These are phyloP conservation scores for Termitomyces sp. DNA, from an alignment of 1,284 basidiomycete genomes.

Conservation along the genomic window DNA sequence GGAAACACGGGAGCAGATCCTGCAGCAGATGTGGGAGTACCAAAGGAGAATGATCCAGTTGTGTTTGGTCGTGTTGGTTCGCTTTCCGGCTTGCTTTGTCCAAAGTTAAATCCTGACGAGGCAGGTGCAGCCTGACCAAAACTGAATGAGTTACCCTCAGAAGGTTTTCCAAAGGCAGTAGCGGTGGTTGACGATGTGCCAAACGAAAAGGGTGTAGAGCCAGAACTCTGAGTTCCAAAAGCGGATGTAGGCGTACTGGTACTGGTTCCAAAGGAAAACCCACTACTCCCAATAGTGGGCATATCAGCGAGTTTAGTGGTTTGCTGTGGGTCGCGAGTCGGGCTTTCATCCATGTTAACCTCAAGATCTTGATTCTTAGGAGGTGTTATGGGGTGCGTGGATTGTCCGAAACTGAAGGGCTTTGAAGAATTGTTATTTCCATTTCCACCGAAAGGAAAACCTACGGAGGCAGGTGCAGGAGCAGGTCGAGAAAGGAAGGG, in stretches of 20 bases:
- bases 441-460: conserved; percentile 28
- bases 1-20: conserved; percentile 36
- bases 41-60: conserved; percentile 41
- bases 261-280: conserved; percentile 41
- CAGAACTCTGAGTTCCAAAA: conserved; percentile 21
- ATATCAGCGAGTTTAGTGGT: conserved; percentile 31
- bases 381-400: conserved; percentile 45
- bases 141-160: conserved; percentile 30
- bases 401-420: conserved; percentile 35
- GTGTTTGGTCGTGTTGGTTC: conserved; percentile 34
- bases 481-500: conserved; percentile 56
- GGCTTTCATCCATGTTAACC: conserved; percentile 68
- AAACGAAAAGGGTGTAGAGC: conserved; percentile 36
- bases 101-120: conserved; percentile 30
- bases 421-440: conserved; percentile 27
- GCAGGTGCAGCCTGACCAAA: conserved; percentile 24
- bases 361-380: conserved; percentile 52
- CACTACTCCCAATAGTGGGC: conserved; percentile 33
- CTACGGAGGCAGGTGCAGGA: conserved; percentile 19
- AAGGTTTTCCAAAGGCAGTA: conserved; percentile 30
- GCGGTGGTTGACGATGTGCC: conserved; percentile 23
- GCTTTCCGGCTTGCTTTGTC: conserved; percentile 26
- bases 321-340: conserved; percentile 47
- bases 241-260: conserved; percentile 17
- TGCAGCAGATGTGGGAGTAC: conserved; percentile 32